Conservation (phyloP, 1,139 yeast genomes). For the Pichia kudriavzevii region DNA sequence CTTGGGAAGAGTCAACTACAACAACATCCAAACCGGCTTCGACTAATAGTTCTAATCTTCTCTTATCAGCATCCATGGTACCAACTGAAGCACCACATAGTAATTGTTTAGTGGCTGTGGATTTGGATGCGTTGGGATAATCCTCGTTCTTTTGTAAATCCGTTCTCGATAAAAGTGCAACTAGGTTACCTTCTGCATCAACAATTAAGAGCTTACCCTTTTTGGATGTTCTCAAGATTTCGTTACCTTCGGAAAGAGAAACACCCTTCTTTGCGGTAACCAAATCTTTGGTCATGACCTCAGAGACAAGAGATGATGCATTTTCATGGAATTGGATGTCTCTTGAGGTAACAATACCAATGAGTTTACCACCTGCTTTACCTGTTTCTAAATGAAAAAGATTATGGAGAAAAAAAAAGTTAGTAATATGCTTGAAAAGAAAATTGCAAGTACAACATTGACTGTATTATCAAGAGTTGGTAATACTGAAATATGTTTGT, state of each 20-base stretch:
- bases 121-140: conserved; percentile 92
- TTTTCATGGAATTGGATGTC: conserved; percentile 93
- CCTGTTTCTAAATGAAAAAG: conserved; percentile 56
- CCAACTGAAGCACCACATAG: conserved; percentile 99
- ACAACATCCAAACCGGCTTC: conserved; percentile 98
- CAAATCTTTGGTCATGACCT: conserved; percentile 85
- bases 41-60: conserved; percentile 74
- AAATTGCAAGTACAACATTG: background rate
- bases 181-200: conserved; percentile 66
- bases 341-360: conserved; percentile 95
- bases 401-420: conserved; percentile 3
- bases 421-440: conserved; percentile 5
- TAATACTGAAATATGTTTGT: no score
- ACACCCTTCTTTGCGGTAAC: conserved; percentile 80
- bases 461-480: no score
- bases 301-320: conserved; percentile 50
- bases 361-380: conserved; percentile 75
- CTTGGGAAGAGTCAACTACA: conserved; percentile 92
- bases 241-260: conserved; percentile 78
- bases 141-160: conserved; percentile 94
- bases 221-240: conserved; percentile 82
- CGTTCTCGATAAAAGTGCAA: conserved; percentile 87
- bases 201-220: conserved; percentile 96
- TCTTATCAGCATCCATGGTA: conserved; percentile 81
- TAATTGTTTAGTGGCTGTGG: conserved; percentile 86